A percentile compares a stretch with the other conserved stretches of the same genome.
These are phyloP conservation scores for Starmerella davenportii DNA, from an alignment of 805 yeast genomes.

Conservation along the genomic window DNA sequence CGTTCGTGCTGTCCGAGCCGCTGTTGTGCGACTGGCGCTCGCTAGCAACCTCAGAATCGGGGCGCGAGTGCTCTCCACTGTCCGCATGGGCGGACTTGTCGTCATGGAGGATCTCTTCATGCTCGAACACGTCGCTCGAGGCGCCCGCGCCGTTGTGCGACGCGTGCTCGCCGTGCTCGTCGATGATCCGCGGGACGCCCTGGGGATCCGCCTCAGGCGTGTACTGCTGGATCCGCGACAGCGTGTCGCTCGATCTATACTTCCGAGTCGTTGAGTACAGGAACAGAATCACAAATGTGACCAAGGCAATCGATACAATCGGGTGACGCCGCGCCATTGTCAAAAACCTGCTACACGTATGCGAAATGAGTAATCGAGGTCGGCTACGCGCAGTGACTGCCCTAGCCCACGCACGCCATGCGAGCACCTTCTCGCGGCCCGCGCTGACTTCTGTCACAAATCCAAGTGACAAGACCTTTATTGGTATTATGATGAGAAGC, in stretches of 20 bases:
- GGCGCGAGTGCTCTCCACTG: not conserved
- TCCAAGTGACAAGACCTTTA: no score
- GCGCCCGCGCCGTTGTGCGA: not conserved
- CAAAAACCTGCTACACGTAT: no score
- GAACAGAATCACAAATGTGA: not conserved
- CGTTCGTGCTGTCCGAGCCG: not conserved
- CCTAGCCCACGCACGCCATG: no score
- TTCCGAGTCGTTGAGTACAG: constrained; percentile 1
- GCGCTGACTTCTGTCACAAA: no score
- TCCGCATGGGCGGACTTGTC: not conserved
- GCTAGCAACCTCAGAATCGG: not conserved
- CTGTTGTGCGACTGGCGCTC: not conserved
- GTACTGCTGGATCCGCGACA: constrained; percentile 4
- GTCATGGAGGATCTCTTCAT: not conserved
- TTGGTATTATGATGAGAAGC: no score
- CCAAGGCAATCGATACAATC: not conserved
- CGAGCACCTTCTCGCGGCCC: no score
- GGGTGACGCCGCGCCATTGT: not conserved
- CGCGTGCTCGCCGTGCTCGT: not conserved
- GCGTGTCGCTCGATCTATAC: constrained; percentile 5
- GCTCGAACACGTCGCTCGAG: not conserved
- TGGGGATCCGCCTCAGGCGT: not conserved
- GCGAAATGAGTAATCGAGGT: no score
- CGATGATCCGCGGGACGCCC: not conserved
- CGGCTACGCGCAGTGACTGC: no score